A percentile compares a stretch with the other conserved stretches of the same genome.
phyloP scores from a whole-genome alignment of 257 asterid genomes.

The Oldenlandia corymbosa region DNA sequence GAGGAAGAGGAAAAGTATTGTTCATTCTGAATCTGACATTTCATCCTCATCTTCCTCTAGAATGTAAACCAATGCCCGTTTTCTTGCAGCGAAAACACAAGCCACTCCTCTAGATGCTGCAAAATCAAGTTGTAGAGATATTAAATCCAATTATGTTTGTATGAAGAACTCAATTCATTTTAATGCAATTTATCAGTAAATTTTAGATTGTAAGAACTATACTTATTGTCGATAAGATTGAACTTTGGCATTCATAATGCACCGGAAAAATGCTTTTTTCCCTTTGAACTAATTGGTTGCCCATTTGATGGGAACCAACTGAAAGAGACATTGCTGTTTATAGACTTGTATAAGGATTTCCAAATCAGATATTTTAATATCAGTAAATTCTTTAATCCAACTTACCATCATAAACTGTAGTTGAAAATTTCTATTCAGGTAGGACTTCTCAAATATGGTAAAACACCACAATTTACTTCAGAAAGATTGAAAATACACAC shows the following conservation, averaged over 20 bases:
- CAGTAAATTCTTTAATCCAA: too few relatives aligned
- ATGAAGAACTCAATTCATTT: background rate
- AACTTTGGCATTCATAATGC: too few relatives aligned
- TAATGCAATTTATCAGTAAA: background rate
- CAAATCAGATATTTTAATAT: too few relatives aligned
- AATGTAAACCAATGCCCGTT: constrained; percentile 85
- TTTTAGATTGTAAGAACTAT: background rate
- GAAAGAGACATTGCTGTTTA: background rate
- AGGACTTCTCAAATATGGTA: background rate
- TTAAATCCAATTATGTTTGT: background rate
- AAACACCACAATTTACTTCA: background rate
- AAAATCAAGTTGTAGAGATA: constrained; percentile 2
- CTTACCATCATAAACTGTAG: background rate
- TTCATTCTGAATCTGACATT: constrained; percentile 55
- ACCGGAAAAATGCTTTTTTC: too few relatives aligned
- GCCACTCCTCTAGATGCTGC: constrained; percentile 96
- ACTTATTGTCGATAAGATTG: too few relatives aligned
- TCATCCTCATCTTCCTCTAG: constrained; percentile 97
- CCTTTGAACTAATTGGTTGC: too few relatives aligned
- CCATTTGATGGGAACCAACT: background rate
- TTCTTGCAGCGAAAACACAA: constrained; percentile 75
- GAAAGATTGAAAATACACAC: background rate
- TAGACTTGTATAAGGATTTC: too few relatives aligned
- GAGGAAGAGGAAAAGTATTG: background rate
- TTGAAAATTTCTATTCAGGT: background rate